Conservation (phyloP, 805 yeast genomes). For the Cyberlindnera amylophila region DNA sequence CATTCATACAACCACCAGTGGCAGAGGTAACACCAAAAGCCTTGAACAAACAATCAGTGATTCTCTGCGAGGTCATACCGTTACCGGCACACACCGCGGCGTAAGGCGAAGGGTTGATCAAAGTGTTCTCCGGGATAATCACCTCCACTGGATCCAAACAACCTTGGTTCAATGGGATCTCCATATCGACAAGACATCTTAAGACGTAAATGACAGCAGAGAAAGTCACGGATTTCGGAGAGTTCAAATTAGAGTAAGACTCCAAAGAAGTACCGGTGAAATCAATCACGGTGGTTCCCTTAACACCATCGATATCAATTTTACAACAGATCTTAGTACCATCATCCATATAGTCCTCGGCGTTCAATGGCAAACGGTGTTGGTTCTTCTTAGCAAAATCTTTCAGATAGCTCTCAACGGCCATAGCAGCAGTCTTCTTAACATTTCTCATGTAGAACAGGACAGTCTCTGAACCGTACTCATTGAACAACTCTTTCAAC, state of each 20-base stretch:
- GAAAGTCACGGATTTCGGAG: conserved; percentile 51
- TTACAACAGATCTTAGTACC: conserved; percentile 46
- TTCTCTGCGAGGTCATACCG: conserved; percentile 55
- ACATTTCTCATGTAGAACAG: conserved; percentile 45
- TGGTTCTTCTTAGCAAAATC: conserved; percentile 40
- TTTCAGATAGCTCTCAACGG: conserved; percentile 36
- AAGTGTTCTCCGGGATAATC: conserved; percentile 32
- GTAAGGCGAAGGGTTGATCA: conserved; percentile 38
- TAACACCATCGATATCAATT: conserved; percentile 36
- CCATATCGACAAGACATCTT: conserved; percentile 65
- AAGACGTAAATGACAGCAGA: conserved; percentile 52
- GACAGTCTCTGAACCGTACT: conserved; percentile 40
- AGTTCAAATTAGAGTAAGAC: conserved; percentile 49
- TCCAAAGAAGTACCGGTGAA: conserved; percentile 51
- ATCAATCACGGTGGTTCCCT: conserved; percentile 44
- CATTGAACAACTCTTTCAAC: conserved; percentile 39
- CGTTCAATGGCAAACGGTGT: conserved; percentile 35
- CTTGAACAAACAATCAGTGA: conserved; percentile 48
- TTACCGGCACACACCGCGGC: conserved; percentile 48
- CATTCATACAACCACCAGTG: conserved; percentile 56
- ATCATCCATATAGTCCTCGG: conserved; percentile 51
- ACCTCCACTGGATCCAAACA: conserved; percentile 72
- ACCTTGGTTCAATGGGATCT: conserved; percentile 92
- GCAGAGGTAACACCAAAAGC: conserved; percentile 56
- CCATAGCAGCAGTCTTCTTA: conserved; percentile 43